Base-by-base conservation (phyloP, 148 eudicot species). In the Cornus kousa region DNA sequence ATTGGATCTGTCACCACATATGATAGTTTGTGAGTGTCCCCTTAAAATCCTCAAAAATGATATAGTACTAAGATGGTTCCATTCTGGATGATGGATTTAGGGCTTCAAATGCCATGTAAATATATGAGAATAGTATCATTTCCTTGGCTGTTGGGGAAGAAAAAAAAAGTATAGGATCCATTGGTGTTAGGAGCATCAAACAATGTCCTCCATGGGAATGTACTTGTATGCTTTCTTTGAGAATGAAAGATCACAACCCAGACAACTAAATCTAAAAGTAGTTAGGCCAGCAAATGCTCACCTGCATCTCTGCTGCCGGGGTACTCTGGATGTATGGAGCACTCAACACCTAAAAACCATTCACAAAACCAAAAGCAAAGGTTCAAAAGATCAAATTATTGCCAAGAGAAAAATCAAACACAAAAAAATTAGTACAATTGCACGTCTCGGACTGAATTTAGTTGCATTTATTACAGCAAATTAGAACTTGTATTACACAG, bases 241-340 rank as follows among this genome's bases (percentile, higher is more conserved):
- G 59, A 53, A 53, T 13, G 7, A 11, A 53, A 11, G 59, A 8
- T 48, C 12, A 53, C 17, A 53, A 53, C 17, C 20, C 23, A 62
- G 23, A 20, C 66, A n/a, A 1, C 23, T 17, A 5, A n/a, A 62
- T 13, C 66, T 20, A 62, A 12, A 57, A 62, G 66, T 17, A 11
- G n/a, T 4, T 11, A n/a, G 43, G 68, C 66, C 11, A 78, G 37
- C 22, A 7, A 72, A 22, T 32, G 75, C 87, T 85, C 70, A 90
- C 98, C 94, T 92, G 91, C 72, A 75, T 77, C 19, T 78, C 73
- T 22, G 84, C 48, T 11, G 60, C 55, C 7, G 93, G 83, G 16
- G 81, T 77, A 79, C 82, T 84, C 71, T 78, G 80, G 50, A 94
- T 90, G 79, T 94, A 94, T 24, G 98, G 98, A 82, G 97, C 94